phyloP scores from a whole-genome alignment of 2,329 filamentous ascomycete genomes.

The Penicillium sp. region DNA sequence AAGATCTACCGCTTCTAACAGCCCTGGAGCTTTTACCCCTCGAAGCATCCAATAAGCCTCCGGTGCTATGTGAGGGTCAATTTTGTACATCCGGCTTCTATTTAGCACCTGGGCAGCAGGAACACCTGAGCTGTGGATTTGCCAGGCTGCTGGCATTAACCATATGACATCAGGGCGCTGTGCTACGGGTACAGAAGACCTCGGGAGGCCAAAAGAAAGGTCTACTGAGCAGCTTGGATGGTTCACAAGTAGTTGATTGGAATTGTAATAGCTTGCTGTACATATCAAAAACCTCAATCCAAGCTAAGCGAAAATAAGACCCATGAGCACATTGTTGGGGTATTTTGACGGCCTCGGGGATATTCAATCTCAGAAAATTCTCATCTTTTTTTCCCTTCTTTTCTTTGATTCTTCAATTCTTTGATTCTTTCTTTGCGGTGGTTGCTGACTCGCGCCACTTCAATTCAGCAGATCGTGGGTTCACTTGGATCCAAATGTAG shows the following conservation, averaged over 20 bases:
- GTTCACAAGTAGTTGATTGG: background rate
- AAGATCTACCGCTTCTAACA: no score
- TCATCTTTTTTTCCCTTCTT: background rate
- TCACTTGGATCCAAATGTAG: background rate
- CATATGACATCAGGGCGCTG: no score
- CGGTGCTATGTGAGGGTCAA: no score
- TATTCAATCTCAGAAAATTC: background rate
- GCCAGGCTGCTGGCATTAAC: no score
- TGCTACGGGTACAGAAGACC: no score
- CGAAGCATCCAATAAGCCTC: no score
- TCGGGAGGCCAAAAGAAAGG: no score
- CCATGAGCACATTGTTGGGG: background rate
- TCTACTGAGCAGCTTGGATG: background rate
- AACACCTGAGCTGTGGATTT: no score
- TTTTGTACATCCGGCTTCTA: no score
- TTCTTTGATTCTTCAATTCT: background rate
- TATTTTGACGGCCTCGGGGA: background rate
- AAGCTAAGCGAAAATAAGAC: slow-evolving; percentile 3
- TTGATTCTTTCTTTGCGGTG: background rate
- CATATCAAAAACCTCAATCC: background rate
- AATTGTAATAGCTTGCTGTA: background rate
- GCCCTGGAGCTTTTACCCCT: no score
- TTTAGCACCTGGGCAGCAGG: no score
- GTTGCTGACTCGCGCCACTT: background rate
- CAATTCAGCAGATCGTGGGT: background rate